Percentiles rank a stretch among this genome's conserved stretches.
phyloP scores from a whole-genome alignment of 2,329 filamentous ascomycete genomes.

The Monilinia polystroma region DNA sequence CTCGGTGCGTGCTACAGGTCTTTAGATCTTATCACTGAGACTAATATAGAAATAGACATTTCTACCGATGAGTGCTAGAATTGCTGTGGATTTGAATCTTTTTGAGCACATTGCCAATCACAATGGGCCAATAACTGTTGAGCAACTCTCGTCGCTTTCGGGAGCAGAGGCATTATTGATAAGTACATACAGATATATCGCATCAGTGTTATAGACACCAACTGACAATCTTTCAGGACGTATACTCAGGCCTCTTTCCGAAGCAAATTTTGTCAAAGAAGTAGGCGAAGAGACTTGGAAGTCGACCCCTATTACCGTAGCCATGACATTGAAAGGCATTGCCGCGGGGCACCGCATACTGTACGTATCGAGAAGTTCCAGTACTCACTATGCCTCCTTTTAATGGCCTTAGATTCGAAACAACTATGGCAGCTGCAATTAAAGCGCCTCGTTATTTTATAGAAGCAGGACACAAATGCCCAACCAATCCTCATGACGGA shows the following conservation, averaged over 20 bases:
- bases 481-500: neutral
- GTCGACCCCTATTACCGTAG: neutral
- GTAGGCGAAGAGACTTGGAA: neutral
- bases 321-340: neutral
- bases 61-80: neutral
- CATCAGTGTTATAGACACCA: neutral
- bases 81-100: neutral
- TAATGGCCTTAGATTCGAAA: neutral
- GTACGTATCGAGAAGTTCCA: neutral
- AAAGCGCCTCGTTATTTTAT: slow-evolving; percentile 1
- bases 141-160: neutral
- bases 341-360: neutral
- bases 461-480: neutral
- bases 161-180: neutral
- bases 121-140: neutral
- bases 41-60: no score
- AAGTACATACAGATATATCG: neutral
- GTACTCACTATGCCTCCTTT: neutral
- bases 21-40: no score
- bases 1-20: neutral
- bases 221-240: neutral
- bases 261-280: slow-evolving; percentile 3
- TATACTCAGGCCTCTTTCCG: neutral
- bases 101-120: slow-evolving; percentile 4
- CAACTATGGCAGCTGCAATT: neutral